A percentile compares a stretch with the other conserved stretches of the same genome.
These are phyloP conservation scores for Canavalia gladiata DNA, from an alignment of 306 rosid genomes.

Conservation along the genomic window DNA sequence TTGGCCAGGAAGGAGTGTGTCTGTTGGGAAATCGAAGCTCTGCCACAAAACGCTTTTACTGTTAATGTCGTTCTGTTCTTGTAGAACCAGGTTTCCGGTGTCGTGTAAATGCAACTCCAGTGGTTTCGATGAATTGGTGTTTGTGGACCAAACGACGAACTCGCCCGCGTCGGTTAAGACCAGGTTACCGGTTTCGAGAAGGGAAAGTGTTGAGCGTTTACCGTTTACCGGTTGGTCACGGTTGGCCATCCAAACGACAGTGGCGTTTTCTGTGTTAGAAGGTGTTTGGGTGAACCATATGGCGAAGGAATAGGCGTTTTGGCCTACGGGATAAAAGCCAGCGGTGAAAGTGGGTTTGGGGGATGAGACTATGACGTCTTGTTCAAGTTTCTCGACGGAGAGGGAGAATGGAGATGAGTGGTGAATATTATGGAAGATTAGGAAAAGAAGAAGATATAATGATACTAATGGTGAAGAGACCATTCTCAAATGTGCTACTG, in stretches of 20 bases:
- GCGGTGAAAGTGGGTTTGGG: conserved; percentile 37
- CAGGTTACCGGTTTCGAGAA: conserved; percentile 29
- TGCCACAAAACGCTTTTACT: background rate
- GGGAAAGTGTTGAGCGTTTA: conserved; percentile 28
- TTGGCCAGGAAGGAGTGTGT: conserved; percentile 34
- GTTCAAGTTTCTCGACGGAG: background rate
- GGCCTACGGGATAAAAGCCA: background rate
- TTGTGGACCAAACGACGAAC: conserved; percentile 18
- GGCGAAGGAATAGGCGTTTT: conserved; percentile 30
- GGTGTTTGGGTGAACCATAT: conserved; percentile 29
- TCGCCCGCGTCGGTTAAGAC: conserved; percentile 8
- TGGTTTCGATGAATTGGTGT: background rate
- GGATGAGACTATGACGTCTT: background rate
- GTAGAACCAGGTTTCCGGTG: conserved; percentile 31
- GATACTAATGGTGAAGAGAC: background rate
- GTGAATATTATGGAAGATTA: background rate
- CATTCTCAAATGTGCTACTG: background rate
- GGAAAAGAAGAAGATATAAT: background rate
- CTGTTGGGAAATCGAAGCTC: conserved; percentile 40
- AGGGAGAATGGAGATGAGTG: background rate
- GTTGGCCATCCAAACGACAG: conserved; percentile 42
- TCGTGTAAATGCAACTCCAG: background rate
- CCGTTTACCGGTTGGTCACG: conserved; percentile 39
- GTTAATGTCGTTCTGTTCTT: background rate
- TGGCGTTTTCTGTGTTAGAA: background rate